Conservation (phyloP, 192 early-diverging fungal species). For the Coemansia sp. region DNA sequence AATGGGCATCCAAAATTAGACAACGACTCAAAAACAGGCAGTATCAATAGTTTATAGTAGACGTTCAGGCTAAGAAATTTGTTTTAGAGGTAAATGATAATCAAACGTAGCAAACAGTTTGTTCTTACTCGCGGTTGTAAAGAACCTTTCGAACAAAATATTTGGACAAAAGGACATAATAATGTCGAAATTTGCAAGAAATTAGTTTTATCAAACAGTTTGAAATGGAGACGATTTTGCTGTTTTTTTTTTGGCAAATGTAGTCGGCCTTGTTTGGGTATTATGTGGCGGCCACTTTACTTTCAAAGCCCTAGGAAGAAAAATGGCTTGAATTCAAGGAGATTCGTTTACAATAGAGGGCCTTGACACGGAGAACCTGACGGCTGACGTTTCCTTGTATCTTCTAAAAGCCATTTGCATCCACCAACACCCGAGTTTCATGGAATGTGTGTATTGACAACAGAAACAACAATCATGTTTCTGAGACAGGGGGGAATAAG, state of each 20-base stretch:
- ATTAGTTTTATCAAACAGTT: neutral
- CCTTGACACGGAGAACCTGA: neutral
- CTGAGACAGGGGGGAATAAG: constrained; percentile 2
- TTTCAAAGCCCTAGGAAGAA: constrained; percentile 2
- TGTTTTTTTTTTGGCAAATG: neutral
- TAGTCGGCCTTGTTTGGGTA: neutral
- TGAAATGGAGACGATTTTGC: neutral
- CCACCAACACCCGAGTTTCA: neutral
- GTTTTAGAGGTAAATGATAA: neutral
- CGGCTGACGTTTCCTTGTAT: neutral
- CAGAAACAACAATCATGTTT: neutral
- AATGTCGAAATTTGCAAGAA: neutral
- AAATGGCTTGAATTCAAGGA: neutral
- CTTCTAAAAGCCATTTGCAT: neutral
- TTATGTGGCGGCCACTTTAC: neutral
- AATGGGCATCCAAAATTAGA: constrained; percentile 1
- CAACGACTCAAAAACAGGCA: neutral
- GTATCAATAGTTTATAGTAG: constrained; percentile 5
- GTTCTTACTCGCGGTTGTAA: neutral
- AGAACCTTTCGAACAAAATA: neutral
- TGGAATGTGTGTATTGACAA: neutral
- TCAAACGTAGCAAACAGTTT: neutral
- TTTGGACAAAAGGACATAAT: neutral
- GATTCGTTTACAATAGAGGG: neutral
- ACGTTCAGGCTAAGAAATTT: neutral